A percentile compares a stretch with the other conserved stretches of the same genome.
phyloP scores from a whole-genome alignment of 2,329 filamentous ascomycete genomes.

The Diaporthe longicolla region DNA sequence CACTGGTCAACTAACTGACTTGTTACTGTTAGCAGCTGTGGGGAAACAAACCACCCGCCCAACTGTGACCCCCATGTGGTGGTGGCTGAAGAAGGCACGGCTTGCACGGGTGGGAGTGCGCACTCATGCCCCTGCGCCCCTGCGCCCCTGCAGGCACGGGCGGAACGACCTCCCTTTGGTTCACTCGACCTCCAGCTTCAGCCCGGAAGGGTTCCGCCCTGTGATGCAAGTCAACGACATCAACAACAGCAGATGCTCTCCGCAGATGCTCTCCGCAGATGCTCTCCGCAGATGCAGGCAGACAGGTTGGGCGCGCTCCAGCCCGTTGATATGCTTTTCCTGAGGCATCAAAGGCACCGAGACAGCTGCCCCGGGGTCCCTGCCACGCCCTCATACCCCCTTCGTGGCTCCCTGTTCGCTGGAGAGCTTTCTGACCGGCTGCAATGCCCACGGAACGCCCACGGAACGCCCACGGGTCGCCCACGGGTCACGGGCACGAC shows the following conservation, averaged over 20 bases:
- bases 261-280: no score
- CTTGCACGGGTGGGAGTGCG: neutral
- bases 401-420: neutral
- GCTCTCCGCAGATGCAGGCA: conserved; percentile 2
- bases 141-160: conserved; percentile 1
- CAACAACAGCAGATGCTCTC: neutral
- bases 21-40: neutral
- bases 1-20: no score
- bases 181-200: neutral
- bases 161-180: conserved; percentile 6
- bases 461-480: no score
- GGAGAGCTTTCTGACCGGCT: neutral
- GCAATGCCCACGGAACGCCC: neutral
- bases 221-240: conserved; percentile 1
- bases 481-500: neutral
- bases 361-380: neutral
- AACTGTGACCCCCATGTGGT: neutral
- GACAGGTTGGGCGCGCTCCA: neutral
- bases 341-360: neutral
- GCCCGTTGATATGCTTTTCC: neutral
- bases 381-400: no score
- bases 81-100: conserved; percentile 11
- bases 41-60: neutral
- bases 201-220: conserved; percentile 8
- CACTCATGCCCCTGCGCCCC: conserved; percentile 5